Base-by-base conservation (phyloP, 1,284 basidiomycete species). In the Cutaneotrichosporon sp. region DNA sequence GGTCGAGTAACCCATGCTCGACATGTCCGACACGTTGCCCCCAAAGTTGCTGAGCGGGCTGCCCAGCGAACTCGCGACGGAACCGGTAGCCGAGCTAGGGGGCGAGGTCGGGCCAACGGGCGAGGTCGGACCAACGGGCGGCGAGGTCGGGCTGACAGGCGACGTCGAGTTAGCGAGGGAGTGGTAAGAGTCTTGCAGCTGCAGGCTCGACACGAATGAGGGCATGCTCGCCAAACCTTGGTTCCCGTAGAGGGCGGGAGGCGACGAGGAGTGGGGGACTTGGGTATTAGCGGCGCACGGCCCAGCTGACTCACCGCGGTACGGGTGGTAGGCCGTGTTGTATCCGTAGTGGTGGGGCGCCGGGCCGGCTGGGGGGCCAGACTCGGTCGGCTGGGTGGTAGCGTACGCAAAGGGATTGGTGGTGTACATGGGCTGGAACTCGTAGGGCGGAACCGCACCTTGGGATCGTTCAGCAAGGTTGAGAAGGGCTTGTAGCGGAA, bases 261-360 rank as follows among this genome's bases (percentile, higher is more conserved):
- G 24, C 0, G 47, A 22, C 18, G 50, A 25, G 18, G 50, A 20
- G 29, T n/a, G 50, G 4, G 29, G 50, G 22, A 27, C 16, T 24
- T 10, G 10, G 18, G n/a, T 20, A 20, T 11, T 20, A 24, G 20
- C 11, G 5, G 18, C 45, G n/a, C n/a, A 24, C 20, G 20, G 11
- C 3, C 18, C 8, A 8, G 20, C 2, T n/a, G n/a, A 38, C 52
- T 36, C 20, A 53, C 52, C 20, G n/a, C 34, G 33, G 34, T 54
- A 54, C 2, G 52, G 52, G 22, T 54, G 52, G 24, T 34, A 54
- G 13, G n/a, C n/a, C n/a, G n/a, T n/a, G n/a, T n/a, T n/a, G n/a
- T n/a, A n/a, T n/a, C 31, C 34, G 18, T 54, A 31, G n/a, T 33
- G 52, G 22, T 53, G 52, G 8, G 52, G 31, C 20, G 31, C n/a